phyloP scores from a whole-genome alignment of 1,284 basidiomycete species.

The Heterobasidion annosum region DNA sequence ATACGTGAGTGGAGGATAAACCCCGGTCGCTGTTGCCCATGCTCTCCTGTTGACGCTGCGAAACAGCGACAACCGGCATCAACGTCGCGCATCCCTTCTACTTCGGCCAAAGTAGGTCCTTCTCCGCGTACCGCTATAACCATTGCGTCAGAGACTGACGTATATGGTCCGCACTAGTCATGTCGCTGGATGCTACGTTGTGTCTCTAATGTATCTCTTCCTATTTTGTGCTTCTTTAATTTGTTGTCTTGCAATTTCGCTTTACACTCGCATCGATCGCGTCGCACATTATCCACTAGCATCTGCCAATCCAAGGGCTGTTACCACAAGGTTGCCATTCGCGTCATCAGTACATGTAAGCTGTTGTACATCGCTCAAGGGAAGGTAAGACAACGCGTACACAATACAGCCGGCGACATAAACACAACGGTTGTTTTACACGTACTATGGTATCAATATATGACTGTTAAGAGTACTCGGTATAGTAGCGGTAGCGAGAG shows the following conservation, averaged over 20 bases:
- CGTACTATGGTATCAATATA: constrained; percentile 13
- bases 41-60: neutral
- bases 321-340: too few species aligned
- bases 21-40: neutral
- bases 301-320: too few species aligned
- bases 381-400: neutral
- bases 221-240: neutral
- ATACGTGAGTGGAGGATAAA: constrained; percentile 6
- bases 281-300: too few species aligned
- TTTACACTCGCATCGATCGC: neutral
- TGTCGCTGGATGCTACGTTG: constrained; percentile 10
- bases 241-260: neutral
- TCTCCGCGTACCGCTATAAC: neutral
- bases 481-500: constrained; percentile 5
- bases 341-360: neutral
- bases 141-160: neutral
- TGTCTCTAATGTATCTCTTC: constrained; percentile 8
- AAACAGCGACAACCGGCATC: constrained; percentile 11
- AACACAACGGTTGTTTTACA: constrained; percentile 2
- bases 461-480: constrained; percentile 8
- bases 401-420: constrained; percentile 8
- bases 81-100: constrained; percentile 11
- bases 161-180: constrained; percentile 5
- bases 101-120: constrained; percentile 10
- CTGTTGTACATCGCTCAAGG: neutral